phyloP scores from a whole-genome alignment of 2,329 filamentous ascomycete genomes.

The Fusarium albosuccineum region DNA sequence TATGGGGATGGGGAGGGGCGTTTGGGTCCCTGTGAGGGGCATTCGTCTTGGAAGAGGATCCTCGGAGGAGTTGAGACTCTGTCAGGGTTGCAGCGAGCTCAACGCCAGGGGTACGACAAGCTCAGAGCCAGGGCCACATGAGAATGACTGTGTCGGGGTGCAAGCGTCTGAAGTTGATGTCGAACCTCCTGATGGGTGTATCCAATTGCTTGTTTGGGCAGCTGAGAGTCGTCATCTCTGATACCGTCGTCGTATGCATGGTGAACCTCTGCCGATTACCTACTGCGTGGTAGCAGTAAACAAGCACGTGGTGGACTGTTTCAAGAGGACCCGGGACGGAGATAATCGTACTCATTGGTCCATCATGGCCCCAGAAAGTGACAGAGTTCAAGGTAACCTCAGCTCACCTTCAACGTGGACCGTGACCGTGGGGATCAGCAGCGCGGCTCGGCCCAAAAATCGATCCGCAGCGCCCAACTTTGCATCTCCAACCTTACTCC shows the following conservation, averaged over 20 bases:
- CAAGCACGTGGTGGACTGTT: constrained; percentile 39
- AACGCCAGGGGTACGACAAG: constrained; percentile 23
- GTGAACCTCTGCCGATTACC: constrained; percentile 1
- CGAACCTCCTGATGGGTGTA: constrained; percentile 22
- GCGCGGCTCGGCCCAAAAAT: constrained; percentile 42
- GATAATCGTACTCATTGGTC: constrained; percentile 8
- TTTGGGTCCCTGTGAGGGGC: constrained; percentile 13
- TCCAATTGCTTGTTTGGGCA: constrained; percentile 26
- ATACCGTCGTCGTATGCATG: constrained; percentile 10
- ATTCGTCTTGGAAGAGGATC: constrained; percentile 18
- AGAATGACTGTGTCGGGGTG: neutral
- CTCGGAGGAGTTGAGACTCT: constrained; percentile 26
- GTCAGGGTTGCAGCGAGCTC: constrained; percentile 24
- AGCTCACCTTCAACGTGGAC: constrained; percentile 34
- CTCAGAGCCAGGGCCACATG: constrained; percentile 16
- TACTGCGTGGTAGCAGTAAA: neutral
- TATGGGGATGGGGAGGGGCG: constrained; percentile 22
- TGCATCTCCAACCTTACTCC: constrained; percentile 39
- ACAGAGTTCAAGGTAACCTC: constrained; percentile 32
- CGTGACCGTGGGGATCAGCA: constrained; percentile 36
- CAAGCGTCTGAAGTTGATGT: constrained; percentile 16
- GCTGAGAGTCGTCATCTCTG: neutral
- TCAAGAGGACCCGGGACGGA: constrained; percentile 24
- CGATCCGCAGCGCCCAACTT: constrained; percentile 42
- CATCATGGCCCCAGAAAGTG: constrained; percentile 18